phyloP scores from a whole-genome alignment of 257 asterid genomes.

The Eucommia ulmoides region DNA sequence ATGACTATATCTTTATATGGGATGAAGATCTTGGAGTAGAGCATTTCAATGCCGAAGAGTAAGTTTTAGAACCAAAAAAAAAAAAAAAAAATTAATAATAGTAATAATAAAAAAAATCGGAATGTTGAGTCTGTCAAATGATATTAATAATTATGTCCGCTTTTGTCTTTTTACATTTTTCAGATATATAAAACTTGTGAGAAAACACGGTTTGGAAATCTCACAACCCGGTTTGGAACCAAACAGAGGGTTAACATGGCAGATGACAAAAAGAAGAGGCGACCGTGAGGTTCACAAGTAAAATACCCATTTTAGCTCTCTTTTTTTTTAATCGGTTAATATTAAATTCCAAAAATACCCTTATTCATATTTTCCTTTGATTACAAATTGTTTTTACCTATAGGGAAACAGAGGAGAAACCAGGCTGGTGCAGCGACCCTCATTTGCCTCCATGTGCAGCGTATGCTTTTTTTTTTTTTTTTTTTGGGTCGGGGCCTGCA shows the following conservation, averaged over 20 bases:
- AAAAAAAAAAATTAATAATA: no score
- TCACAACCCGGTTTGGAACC: slow-evolving; percentile 22
- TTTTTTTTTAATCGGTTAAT: background rate
- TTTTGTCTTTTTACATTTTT: no score
- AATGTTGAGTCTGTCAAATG: no score
- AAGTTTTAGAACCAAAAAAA: no score
- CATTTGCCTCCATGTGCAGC: slow-evolving; percentile 82
- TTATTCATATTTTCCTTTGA: slow-evolving; percentile 1
- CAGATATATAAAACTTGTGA: slow-evolving; percentile 19
- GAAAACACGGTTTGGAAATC: slow-evolving; percentile 19
- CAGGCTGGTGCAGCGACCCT: slow-evolving; percentile 67
- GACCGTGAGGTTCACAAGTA: slow-evolving; percentile 21
- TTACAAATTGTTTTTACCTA: no score
- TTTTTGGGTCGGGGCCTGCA: no score
- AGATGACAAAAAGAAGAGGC: slow-evolving; percentile 16
- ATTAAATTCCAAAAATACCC: background rate
- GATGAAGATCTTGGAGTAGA: slow-evolving; percentile 15
- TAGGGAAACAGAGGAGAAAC: slow-evolving; percentile 51
- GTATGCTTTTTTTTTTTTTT: slow-evolving; percentile 19
- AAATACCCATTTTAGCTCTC: background rate
- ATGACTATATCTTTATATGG: slow-evolving; percentile 15
- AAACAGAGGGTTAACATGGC: slow-evolving; percentile 15
- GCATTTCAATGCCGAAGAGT: slow-evolving; percentile 13
- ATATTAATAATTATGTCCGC: no score
- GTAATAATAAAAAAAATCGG: no score